Evolutionary conservation across 257 asterid species (phyloP).

Genomic region (Solanum ossicruentum): DNA sequence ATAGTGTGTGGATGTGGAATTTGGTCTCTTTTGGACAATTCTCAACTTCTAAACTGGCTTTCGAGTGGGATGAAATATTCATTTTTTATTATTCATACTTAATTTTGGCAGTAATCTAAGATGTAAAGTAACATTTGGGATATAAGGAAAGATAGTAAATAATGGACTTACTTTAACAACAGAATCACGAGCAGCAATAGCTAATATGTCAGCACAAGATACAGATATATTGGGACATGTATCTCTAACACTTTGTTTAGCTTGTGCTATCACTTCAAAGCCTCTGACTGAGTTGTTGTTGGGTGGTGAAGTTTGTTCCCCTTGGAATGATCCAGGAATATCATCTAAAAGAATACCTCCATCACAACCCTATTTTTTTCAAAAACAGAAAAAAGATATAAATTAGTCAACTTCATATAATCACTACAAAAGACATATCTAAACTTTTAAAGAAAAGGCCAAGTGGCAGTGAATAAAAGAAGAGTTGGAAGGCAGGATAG

Average conservation of each 20-base stretch:
- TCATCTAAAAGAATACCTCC: slow-evolving; percentile 3
- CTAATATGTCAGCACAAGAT: slow-evolving; percentile 1
- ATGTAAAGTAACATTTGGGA: background rate
- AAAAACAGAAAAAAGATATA: background rate
- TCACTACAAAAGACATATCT: background rate
- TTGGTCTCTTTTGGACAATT: background rate
- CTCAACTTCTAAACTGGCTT: background rate
- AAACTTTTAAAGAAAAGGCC: background rate
- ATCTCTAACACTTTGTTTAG: background rate
- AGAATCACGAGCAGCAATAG: slow-evolving; percentile 4
- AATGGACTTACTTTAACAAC: background rate
- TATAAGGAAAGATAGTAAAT: background rate
- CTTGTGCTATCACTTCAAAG: background rate
- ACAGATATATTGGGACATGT: background rate
- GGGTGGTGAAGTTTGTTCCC: background rate
- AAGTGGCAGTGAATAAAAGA: background rate
- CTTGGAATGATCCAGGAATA: background rate
- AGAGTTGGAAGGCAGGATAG: background rate
- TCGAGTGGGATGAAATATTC: background rate
- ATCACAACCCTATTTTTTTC: background rate
- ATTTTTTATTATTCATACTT: background rate
- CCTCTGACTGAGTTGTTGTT: background rate
- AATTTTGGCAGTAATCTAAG: background rate
- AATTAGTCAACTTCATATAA: background rate
- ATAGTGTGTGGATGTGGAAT: background rate